These are phyloP conservation scores for Kokia cookei DNA, from an alignment of 441 rosid species.

Conservation along the genomic window DNA sequence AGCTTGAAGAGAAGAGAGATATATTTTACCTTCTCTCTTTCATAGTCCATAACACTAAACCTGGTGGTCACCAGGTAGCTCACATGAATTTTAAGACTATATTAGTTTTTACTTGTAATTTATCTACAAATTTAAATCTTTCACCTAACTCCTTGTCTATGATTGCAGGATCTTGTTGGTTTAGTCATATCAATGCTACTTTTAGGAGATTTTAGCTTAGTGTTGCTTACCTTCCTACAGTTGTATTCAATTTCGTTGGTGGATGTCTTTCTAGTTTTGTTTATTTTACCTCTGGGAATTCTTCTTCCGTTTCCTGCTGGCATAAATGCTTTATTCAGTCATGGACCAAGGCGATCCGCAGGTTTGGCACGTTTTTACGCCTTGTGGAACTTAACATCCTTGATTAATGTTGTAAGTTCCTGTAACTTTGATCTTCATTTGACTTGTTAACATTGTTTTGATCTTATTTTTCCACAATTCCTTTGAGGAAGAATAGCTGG, in stretches of 20 bases:
- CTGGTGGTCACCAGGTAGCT: slow-evolving; percentile 98
- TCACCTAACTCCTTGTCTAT: slow-evolving; percentile 7
- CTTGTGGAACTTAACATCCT: slow-evolving; percentile 91
- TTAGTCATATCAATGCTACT: slow-evolving; percentile 95
- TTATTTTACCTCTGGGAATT: slow-evolving; percentile 88
- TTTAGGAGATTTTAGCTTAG: slow-evolving; percentile 99
- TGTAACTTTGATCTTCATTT: neutral
- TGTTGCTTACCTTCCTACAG: slow-evolving; percentile 95
- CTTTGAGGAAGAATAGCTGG: neutral
- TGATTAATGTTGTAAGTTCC: slow-evolving; percentile 85
- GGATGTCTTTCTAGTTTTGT: slow-evolving; percentile 80
- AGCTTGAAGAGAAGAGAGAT: slow-evolving; percentile 93
- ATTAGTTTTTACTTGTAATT: neutral
- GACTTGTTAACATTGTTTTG: neutral
- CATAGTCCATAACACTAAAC: slow-evolving; percentile 91
- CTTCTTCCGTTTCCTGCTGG: slow-evolving; percentile 99
- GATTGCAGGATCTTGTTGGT: slow-evolving; percentile 97
- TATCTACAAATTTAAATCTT: slow-evolving; percentile 9
- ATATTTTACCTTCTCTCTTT: slow-evolving; percentile 87
- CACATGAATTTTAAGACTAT: neutral
- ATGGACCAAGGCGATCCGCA: slow-evolving; percentile 98
- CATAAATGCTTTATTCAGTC: slow-evolving; percentile 97
- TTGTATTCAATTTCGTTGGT: slow-evolving; percentile 87
- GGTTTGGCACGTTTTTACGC: slow-evolving; percentile 98
- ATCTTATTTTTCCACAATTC: neutral